Evolutionary conservation across 345 rosid species (phyloP).

Genomic region (Sisymbrium altissimum): DNA sequence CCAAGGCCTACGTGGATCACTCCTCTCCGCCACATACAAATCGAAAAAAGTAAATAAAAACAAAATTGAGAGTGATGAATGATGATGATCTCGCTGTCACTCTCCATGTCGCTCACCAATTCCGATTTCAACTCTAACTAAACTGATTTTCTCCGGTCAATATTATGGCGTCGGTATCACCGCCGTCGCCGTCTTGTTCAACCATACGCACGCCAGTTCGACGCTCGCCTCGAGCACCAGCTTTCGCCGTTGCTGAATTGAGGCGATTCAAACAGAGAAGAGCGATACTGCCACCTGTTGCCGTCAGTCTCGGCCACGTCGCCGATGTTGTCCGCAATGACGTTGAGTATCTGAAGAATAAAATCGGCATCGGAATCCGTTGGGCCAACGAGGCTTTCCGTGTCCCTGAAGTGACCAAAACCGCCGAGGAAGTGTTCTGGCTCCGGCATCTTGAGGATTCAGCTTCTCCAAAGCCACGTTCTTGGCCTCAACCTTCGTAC

Average conservation of each 20-base stretch:
- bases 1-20: conserved; percentile 7
- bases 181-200: conserved; percentile 29
- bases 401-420: conserved; percentile 54
- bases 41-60: background rate
- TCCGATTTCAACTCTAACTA: conserved; percentile 2
- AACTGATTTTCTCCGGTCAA: conserved; percentile 17
- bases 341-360: conserved; percentile 51
- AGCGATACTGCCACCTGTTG: background rate
- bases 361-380: conserved; percentile 50
- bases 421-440: conserved; percentile 69
- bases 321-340: conserved; percentile 62
- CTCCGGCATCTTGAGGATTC: conserved; percentile 72
- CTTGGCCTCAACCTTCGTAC: conserved; percentile 76
- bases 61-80: background rate
- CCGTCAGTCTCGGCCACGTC: conserved; percentile 61
- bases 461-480: conserved; percentile 37
- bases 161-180: conserved; percentile 30
- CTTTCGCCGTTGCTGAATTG: conserved; percentile 33
- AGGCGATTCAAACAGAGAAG: conserved; percentile 33
- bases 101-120: background rate
- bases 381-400: conserved; percentile 73
- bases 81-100: background rate
- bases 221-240: background rate
- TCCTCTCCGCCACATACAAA: conserved; percentile 15
- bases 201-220: conserved; percentile 17